phyloP scores from a whole-genome alignment of 2,329 filamentous ascomycete species.

The Aureobasidium sp. region DNA sequence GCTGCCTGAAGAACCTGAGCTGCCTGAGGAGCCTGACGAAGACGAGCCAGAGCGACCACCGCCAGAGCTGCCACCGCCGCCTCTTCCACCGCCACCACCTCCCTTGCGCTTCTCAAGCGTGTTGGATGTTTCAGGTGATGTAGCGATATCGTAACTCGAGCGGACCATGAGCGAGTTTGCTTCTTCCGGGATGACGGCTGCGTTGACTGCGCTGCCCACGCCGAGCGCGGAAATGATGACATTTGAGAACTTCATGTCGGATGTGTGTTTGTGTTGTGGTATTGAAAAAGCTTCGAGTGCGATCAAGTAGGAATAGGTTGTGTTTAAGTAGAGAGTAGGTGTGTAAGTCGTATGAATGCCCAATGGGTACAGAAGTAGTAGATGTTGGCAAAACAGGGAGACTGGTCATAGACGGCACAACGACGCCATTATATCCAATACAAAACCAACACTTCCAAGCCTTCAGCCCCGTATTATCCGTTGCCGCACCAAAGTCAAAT shows the following conservation, averaged over 20 bases:
- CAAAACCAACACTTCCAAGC: slow-evolving; percentile 1
- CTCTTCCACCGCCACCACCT: slow-evolving; percentile 35
- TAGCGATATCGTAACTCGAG: not conserved
- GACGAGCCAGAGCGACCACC: slow-evolving; percentile 17
- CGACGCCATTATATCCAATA: not conserved
- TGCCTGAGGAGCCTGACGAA: slow-evolving; percentile 6
- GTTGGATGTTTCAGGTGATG: slow-evolving; percentile 20
- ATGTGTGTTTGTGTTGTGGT: not conserved
- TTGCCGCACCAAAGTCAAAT: not conserved
- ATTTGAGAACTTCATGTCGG: not conserved
- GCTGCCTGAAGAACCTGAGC: slow-evolving; percentile 14
- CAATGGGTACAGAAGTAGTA: not conserved
- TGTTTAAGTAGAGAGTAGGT: not conserved
- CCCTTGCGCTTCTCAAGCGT: slow-evolving; percentile 41
- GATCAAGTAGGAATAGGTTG: not conserved
- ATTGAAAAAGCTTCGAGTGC: not conserved
- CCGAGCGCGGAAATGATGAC: not conserved
- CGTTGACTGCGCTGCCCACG: slow-evolving; percentile 1
- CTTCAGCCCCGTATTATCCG: not conserved
- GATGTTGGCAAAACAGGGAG: not conserved
- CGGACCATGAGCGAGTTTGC: slow-evolving; percentile 4
- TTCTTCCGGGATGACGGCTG: slow-evolving; percentile 8
- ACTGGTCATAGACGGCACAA: not conserved
- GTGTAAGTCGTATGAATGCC: not conserved
- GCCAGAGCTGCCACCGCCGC: slow-evolving; percentile 23